These are phyloP conservation scores for Plenodomus lindquistii DNA, from an alignment of 2,329 filamentous ascomycete genomes.

Conservation along the genomic window DNA sequence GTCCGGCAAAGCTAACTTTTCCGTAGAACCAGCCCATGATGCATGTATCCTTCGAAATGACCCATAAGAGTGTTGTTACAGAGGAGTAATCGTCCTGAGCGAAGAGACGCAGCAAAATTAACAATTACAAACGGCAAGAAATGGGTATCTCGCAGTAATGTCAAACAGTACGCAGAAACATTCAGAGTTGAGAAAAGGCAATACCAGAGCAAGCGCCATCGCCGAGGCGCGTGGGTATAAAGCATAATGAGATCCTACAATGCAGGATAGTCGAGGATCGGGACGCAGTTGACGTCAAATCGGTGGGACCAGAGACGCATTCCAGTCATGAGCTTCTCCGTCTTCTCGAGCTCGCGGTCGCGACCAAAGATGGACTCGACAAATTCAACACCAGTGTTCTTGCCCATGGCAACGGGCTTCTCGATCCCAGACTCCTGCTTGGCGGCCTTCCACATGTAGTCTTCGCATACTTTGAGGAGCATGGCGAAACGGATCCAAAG, in stretches of 20 bases:
- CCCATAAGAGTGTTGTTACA: constrained; percentile 39
- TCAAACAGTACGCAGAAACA: constrained; percentile 32
- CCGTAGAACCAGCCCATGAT: constrained; percentile 41
- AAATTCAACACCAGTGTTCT: constrained; percentile 91
- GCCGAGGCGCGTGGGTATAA: constrained; percentile 28
- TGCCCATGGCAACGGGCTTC: constrained; percentile 72
- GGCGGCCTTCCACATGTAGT: constrained; percentile 89
- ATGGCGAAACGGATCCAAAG: constrained; percentile 83
- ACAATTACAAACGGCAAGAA: constrained; percentile 41
- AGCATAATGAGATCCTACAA: constrained; percentile 28
- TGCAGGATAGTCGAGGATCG: constrained; percentile 68
- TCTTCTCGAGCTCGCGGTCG: constrained; percentile 85
- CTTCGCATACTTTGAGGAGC: constrained; percentile 87
- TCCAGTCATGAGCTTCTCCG: constrained; percentile 89
- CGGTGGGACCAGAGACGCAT: constrained; percentile 88
- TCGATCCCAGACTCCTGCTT: constrained; percentile 67
- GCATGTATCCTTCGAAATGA: constrained; percentile 31
- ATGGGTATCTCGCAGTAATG: constrained; percentile 46
- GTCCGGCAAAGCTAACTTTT: constrained; percentile 43
- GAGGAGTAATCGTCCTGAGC: constrained; percentile 34
- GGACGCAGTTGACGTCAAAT: constrained; percentile 94
- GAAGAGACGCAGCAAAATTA: constrained; percentile 44
- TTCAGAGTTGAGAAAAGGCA: constrained; percentile 15
- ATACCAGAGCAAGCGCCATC: constrained; percentile 31
- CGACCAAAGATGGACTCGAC: constrained; percentile 94